phyloP scores from a whole-genome alignment of 78 protist genomes.

The Dictyostelium intermedium region DNA sequence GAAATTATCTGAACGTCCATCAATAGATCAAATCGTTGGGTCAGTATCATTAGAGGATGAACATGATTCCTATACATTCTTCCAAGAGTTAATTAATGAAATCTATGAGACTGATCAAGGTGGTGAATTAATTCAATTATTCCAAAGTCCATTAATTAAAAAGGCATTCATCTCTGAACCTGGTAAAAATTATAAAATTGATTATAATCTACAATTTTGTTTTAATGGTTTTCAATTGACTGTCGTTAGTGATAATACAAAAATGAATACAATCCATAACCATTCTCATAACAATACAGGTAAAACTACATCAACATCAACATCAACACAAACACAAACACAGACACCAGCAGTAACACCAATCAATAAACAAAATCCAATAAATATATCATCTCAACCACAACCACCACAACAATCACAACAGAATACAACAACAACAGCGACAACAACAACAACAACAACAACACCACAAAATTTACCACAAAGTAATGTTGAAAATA shows the following conservation, averaged over 20 bases:
- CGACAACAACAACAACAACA: background rate
- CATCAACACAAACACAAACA: background rate
- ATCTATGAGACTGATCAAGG: slow-evolving; percentile 72
- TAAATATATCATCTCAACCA: background rate
- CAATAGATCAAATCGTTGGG: slow-evolving; percentile 13
- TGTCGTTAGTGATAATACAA: slow-evolving; percentile 3
- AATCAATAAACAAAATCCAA: background rate
- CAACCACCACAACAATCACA: background rate
- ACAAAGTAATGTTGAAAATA: background rate
- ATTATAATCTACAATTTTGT: slow-evolving; percentile 10
- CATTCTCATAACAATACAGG: background rate
- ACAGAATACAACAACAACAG: background rate
- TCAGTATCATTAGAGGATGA: background rate
- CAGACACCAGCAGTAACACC: background rate
- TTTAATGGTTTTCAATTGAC: slow-evolving; percentile 33
- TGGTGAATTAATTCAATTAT: slow-evolving; percentile 63
- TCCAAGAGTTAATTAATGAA: slow-evolving; percentile 68
- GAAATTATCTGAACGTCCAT: slow-evolving; percentile 17
- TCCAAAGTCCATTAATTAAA: slow-evolving; percentile 61
- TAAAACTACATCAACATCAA: background rate
- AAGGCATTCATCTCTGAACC: slow-evolving; percentile 29
- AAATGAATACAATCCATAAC: background rate
- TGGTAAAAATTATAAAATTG: slow-evolving; percentile 8
- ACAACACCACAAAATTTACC: background rate
- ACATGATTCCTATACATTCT: slow-evolving; percentile 26